Conservation (phyloP, 2,329 filamentous ascomycete genomes). For the Aspergillus neotritici region DNA sequence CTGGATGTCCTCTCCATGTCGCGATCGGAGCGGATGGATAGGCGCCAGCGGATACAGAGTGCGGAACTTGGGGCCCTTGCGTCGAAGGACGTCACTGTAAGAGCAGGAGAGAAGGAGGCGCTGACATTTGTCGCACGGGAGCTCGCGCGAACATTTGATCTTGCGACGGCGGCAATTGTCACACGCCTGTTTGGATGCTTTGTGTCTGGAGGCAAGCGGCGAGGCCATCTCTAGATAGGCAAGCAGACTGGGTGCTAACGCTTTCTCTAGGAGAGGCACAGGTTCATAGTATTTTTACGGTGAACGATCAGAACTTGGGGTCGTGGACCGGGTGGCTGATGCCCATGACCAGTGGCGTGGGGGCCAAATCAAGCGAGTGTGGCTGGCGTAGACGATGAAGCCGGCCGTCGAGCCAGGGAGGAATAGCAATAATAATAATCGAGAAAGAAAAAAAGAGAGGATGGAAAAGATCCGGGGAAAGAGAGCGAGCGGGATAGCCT, state of each 20-base stretch:
- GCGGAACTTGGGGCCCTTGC: slow-evolving; percentile 37
- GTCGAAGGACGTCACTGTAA: slow-evolving; percentile 36
- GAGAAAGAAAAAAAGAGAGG: not conserved
- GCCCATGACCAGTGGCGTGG: too few species aligned
- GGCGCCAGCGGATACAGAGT: slow-evolving; percentile 35
- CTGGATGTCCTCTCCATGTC: slow-evolving; percentile 14
- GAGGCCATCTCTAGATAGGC: slow-evolving; percentile 18
- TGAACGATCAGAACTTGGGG: too few species aligned
- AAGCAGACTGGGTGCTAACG: not conserved
- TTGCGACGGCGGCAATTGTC: slow-evolving; percentile 40
- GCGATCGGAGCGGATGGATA: slow-evolving; percentile 27
- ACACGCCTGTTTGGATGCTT: slow-evolving; percentile 33
- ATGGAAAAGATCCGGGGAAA: slow-evolving; percentile 14
- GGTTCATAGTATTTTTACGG: too few species aligned
- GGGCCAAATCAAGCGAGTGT: too few species aligned
- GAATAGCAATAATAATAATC: too few species aligned
- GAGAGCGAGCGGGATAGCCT: slow-evolving; percentile 5
- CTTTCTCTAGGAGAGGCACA: not conserved
- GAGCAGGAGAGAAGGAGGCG: slow-evolving; percentile 34
- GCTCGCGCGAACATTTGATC: slow-evolving; percentile 39
- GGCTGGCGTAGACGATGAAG: too few species aligned
- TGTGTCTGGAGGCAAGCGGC: slow-evolving; percentile 14
- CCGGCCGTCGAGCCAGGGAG: too few species aligned
- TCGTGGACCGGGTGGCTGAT: too few species aligned
- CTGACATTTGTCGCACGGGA: slow-evolving; percentile 39